phyloP scores from a whole-genome alignment of 2,329 filamentous ascomycete genomes.

The Colletotrichum musicola region DNA sequence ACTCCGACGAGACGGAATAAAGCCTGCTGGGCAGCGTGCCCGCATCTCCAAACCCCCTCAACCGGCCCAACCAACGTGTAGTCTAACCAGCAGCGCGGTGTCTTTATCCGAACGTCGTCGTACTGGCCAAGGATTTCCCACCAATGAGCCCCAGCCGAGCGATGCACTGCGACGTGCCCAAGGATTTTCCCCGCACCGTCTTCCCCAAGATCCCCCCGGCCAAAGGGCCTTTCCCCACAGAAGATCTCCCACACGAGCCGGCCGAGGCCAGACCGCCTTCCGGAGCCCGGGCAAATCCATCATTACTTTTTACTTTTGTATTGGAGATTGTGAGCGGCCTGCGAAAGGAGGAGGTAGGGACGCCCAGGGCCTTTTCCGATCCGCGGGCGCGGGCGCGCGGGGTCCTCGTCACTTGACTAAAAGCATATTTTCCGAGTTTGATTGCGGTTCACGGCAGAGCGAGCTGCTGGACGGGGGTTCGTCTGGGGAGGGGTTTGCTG shows the following conservation, averaged over 20 bases:
- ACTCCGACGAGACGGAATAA: no score
- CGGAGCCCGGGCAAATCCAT: constrained; percentile 2
- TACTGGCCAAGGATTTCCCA: constrained; percentile 24
- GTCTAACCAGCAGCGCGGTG: constrained; percentile 12
- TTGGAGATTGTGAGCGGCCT: no score
- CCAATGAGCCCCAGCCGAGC: constrained; percentile 28
- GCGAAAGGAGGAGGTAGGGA: no score
- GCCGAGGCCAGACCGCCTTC: constrained; percentile 23
- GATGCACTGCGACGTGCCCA: constrained; percentile 22
- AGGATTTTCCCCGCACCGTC: constrained; percentile 32
- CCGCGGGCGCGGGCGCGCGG: constrained; percentile 1
- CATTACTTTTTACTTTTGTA: no score
- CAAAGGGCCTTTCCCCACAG: constrained; percentile 22
- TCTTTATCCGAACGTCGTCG: constrained; percentile 29
- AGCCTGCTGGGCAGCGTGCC: no score
- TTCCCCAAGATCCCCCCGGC: constrained; percentile 6
- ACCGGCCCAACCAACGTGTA: not conserved
- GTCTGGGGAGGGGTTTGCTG: not conserved
- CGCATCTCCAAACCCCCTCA: not conserved
- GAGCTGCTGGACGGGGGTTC: not conserved
- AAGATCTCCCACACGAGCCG: constrained; percentile 21
- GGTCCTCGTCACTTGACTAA: not conserved
- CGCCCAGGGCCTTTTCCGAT: constrained; percentile 18
- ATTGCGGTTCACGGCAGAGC: not conserved
- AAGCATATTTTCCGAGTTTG: constrained; percentile 21